Evolutionary conservation across 768 basidiomycete genomes (phyloP), one percentile per base, ranked within the genome.

Genomic region (Leucosporidium scottii): DNA sequence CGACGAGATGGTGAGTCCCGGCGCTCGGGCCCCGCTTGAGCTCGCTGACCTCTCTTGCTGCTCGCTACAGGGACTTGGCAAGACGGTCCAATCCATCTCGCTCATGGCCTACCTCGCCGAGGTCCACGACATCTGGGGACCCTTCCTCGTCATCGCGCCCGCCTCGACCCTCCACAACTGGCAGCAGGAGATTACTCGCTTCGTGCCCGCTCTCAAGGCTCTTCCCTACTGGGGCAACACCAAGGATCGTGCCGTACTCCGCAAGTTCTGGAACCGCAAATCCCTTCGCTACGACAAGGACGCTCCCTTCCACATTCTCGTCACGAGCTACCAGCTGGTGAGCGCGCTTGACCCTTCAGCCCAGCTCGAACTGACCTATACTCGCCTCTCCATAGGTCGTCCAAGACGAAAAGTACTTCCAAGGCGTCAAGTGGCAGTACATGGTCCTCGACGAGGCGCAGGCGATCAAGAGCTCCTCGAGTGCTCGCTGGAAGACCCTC

Each of bases 371-470:
- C 21, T 31, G 23, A 49, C 23, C 34, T 34, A 5, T 10, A 10
- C 34, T 30, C 17, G 13, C 21, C n/a, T 18, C 21, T 56, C 13
- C 31, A 28, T 74, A 92, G 90, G 86, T 94, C 58, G 93, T 91
- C 3, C 89, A 91, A 81, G 96, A 98, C 77, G 93, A 96, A 76
- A 91, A 97, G 74, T 96, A 99, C 79, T 94, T 99, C 80, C 91
- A 96, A 76, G 85, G 90, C 49, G 88, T 97, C 70, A 94, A 92
- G 76, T 99, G 96, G 96, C 96, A 99, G 79, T 99, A 98, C 77
- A 98, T 98, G 94, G 85, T 99, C 67, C 83, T 99, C n/a, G 96
- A 99, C 75, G 96, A 99, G 79, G 96, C 96, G 3, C 96, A 99
- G 79, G 97, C 97, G 65, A 98, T 99, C 83, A 99, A 99, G 82